phyloP scores from a whole-genome alignment of 176 grass and related monocot genomes.

The Bonia amplexicaulis region DNA sequence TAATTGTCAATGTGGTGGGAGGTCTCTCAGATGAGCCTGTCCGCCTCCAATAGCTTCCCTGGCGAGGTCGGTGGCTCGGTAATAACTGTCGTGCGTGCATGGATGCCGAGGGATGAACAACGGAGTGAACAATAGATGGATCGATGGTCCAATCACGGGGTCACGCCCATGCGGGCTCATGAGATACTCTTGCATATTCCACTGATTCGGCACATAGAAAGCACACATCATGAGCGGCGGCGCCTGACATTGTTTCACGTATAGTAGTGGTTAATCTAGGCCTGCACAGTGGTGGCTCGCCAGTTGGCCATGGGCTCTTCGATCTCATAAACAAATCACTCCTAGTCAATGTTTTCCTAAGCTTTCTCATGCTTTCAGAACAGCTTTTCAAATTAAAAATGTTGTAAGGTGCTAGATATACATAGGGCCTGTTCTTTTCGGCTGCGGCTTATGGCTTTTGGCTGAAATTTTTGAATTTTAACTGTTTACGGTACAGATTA shows the following conservation, averaged over 20 bases:
- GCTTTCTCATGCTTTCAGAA: constrained; percentile 11
- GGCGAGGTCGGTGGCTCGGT: too few relatives aligned
- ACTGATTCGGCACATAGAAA: constrained; percentile 25
- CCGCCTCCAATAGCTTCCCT: background rate
- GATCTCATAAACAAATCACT: constrained; percentile 15
- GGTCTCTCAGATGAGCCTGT: background rate
- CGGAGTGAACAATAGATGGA: constrained; percentile 21
- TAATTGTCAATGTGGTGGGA: background rate
- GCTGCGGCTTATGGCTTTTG: too few relatives aligned
- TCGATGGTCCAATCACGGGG: background rate
- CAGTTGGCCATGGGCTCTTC: background rate
- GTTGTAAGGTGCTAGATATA: background rate
- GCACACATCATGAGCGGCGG: constrained; percentile 22
- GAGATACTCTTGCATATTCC: constrained; percentile 17
- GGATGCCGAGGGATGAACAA: background rate
- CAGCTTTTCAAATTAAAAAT: background rate
- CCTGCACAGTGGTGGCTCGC: background rate
- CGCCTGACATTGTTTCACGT: background rate
- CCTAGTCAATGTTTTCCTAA: constrained; percentile 2
- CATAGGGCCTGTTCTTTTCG: too few relatives aligned
- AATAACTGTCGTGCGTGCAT: background rate
- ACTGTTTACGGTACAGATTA: too few relatives aligned
- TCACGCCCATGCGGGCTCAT: background rate
- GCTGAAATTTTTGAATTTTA: too few relatives aligned
- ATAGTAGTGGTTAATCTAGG: background rate